Evolutionary conservation across 78 protist species (phyloP), one percentile per base, ranked within the genome.

Genomic region (Acrasis kona): DNA sequence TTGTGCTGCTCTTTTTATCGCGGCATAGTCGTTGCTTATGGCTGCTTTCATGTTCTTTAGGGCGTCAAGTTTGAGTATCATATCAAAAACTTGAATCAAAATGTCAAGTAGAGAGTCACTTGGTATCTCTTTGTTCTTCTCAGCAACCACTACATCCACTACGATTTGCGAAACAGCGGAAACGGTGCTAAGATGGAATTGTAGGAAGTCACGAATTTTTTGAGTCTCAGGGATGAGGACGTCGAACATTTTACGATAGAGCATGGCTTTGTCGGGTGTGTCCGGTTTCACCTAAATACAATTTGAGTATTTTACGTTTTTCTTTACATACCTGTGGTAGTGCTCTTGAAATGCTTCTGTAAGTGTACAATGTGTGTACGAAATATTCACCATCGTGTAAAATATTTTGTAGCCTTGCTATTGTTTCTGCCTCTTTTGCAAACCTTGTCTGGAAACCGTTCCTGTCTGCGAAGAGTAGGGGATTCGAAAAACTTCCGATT

Each of bases 31-130:
- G 75, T 92, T 92, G 73, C 80, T 89, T 57, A 91, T 41, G 74
- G 87, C 77, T n/a, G 95, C 88, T 84, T 91, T 92, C 76, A 81
- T 79, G 79, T 90, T 86, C 75, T 91, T 91, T 41, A 92, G 68
- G 29, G 84, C 76, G 73, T 92, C 94, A 57, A 92, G 76, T 32
- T 80, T 27, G 37, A 67, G 78, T 41, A 91, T 68, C 7, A 69
- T 32, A 80, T 92, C 92, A 10, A 92, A 31, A 6, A 80, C 12
- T 29, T 19, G n/a, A 27, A 79, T 70, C 3, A 81, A 74, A 38
- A 74, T 61, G 50, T 36, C 27, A 28, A 82, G 34, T 28, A 74
- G 74, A 1, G 42, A 30, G 74, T 90, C 89, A 9, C 88, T 81
- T 3, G 83, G 61, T 10, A 34, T 5, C 67, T 65, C 70, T 69